These are phyloP conservation scores for Stellera chamaejasme DNA, from an alignment of 345 rosid species.

Conservation along the genomic window DNA sequence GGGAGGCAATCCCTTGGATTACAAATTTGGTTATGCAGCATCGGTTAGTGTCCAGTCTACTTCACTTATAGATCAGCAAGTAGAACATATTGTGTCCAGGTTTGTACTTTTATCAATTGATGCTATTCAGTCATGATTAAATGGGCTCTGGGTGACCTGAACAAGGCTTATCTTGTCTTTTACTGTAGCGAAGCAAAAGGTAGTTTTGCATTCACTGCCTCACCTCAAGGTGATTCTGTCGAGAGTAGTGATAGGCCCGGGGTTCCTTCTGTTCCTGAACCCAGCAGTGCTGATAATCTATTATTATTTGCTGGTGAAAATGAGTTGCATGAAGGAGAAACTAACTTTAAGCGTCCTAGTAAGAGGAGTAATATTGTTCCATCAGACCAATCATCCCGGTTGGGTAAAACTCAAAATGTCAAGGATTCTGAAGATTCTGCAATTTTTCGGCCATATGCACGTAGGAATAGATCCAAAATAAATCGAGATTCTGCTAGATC, in stretches of 20 bases:
- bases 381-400: constrained; percentile 64
- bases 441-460: constrained; percentile 91
- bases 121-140: constrained; percentile 8
- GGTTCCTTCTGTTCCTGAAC: constrained; percentile 62
- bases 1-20: constrained; percentile 99
- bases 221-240: constrained; percentile 92
- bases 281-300: constrained; percentile 83
- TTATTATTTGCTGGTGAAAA: constrained; percentile 75
- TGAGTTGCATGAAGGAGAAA: constrained; percentile 53
- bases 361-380: constrained; percentile 43
- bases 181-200: constrained; percentile 84
- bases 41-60: constrained; percentile 92
- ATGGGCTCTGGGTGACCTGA: constrained; percentile 12
- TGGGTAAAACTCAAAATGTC: constrained; percentile 51
- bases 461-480: constrained; percentile 85
- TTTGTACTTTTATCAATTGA: constrained; percentile 25
- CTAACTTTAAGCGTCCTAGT: constrained; percentile 34
- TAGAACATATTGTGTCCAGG: constrained; percentile 80
- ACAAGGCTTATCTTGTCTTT: constrained; percentile 16
- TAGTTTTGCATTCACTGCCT: constrained; percentile 86
- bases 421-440: constrained; percentile 98
- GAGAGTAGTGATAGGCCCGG: constrained; percentile 96
- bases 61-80: constrained; percentile 74
- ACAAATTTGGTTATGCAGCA: constrained; percentile 67
- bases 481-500: constrained; percentile 81